Base-by-base conservation (phyloP, 176 grass and related monocot species). In the Luzula sylvatica region DNA sequence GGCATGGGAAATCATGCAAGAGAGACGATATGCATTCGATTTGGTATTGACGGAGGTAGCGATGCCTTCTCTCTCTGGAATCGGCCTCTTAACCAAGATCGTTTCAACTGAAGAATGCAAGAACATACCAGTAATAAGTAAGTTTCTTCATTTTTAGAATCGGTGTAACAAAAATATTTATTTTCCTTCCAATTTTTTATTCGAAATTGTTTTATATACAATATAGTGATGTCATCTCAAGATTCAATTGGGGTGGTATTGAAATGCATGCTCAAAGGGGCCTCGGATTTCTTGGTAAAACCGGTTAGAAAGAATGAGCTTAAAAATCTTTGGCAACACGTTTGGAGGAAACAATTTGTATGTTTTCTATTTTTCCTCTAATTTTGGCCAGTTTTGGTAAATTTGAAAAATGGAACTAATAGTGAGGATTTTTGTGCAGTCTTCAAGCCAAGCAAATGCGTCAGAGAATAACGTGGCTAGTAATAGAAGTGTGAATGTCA, bases 281-380 rank as follows among this genome's bases (percentile, higher is more conserved):
- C 92, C 0, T 85, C 68, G 19, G 92, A 98, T 69, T 98, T 98
- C 65, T 73, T 98, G 42, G 86, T 98, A 38, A 98, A 98, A 61
- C 86, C 92, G 8, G 68, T 90, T 27, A 80, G 86, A 65, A 98
- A 80, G 85, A 98, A 98, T 48, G 92, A 98, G 61, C 27, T 90
- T 50, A 62, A 75, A 15, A 98, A 90, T 75, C 82, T 98, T 50
- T 98, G 92, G 86, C 92, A 98, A 66, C 92, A 98, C 68, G 92
- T 98, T 39, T 98, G 92, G 92, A 90, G 92, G 65, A 74, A 85
- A n/a, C 81, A 90, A 32, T 71, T 74, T 32, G 92, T 98, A 98
- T 70, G 92, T 75, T 39, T 15, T n/a, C n/a, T n/a, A n/a, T n/a
- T 46, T 42, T 20, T 63, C 79, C 32, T 13, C 55, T 58, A 47